Conservation (phyloP, 208 protist species). For the Zelonia costaricensis region DNA sequence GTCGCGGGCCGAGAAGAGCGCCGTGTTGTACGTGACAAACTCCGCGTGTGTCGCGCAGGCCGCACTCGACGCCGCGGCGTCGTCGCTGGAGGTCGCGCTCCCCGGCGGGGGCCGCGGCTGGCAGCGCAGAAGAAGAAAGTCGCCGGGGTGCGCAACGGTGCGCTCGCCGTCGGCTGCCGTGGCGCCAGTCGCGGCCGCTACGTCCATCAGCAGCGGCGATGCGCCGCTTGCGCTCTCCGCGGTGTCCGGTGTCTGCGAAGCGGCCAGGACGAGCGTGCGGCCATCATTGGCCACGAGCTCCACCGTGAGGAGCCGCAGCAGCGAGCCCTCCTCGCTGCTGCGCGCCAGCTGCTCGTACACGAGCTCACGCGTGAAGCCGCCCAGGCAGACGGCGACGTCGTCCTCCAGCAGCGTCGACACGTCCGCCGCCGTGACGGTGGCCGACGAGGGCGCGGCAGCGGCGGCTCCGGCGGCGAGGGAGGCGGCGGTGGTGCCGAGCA, state of each 20-base stretch:
- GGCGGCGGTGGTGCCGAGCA: slow-evolving; percentile 7
- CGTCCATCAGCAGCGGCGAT: slow-evolving; percentile 23
- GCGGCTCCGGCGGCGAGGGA: neutral
- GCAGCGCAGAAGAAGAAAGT: slow-evolving; percentile 54
- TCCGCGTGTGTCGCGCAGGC: slow-evolving; percentile 35
- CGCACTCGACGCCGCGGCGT: slow-evolving; percentile 3
- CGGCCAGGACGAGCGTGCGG: slow-evolving; percentile 49
- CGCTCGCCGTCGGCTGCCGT: slow-evolving; percentile 14
- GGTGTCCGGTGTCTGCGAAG: neutral
- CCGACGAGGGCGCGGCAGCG: neutral
- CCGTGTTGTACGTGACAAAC: slow-evolving; percentile 57
- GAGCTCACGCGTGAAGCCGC: slow-evolving; percentile 27
- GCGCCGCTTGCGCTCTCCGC: neutral
- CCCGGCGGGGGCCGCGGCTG: slow-evolving; percentile 10
- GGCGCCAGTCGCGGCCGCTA: slow-evolving; percentile 6
- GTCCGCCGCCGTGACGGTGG: slow-evolving; percentile 10
- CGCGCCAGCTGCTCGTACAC: slow-evolving; percentile 30
- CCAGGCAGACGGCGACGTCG: slow-evolving; percentile 24
- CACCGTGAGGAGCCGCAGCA: slow-evolving; percentile 51
- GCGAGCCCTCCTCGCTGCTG: slow-evolving; percentile 29
- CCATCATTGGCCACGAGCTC: slow-evolving; percentile 75
- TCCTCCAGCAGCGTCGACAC: slow-evolving; percentile 28
- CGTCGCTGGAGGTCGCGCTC: neutral
- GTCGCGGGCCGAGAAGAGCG: slow-evolving; percentile 44
- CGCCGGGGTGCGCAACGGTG: slow-evolving; percentile 42